Evolutionary conservation across 2,329 filamentous ascomycete genomes (phyloP).

Genomic region (Colletotrichum noveboracense): DNA sequence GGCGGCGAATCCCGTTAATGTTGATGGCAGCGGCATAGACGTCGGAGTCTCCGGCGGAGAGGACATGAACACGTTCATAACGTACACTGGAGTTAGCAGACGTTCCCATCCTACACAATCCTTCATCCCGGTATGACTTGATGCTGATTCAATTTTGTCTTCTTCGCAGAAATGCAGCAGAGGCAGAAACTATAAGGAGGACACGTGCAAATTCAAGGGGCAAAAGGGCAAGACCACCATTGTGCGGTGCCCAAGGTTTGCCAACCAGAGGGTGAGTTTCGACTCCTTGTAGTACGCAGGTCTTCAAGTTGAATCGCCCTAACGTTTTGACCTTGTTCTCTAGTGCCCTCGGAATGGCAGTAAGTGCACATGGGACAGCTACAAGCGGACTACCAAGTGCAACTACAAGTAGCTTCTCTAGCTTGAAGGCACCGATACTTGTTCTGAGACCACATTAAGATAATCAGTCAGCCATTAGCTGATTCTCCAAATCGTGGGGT

Average conservation of each 20-base stretch:
- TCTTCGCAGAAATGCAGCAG: neutral
- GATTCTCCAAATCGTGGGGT: no score
- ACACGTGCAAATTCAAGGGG: neutral
- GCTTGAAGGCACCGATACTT: neutral
- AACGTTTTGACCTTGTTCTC: rapidly evolving
- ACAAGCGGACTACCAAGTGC: neutral
- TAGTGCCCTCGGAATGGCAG: neutral
- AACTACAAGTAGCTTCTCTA: neutral
- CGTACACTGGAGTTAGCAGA: neutral
- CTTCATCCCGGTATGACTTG: rapidly evolving
- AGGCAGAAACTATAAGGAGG: neutral
- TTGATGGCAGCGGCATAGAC: neutral
- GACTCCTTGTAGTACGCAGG: rapidly evolving
- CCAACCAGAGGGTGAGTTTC: neutral
- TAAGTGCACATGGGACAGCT: neutral
- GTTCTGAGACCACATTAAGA: no score
- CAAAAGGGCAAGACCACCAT: neutral
- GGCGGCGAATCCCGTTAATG: neutral
- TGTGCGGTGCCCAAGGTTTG: neutral
- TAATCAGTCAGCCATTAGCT: no score
- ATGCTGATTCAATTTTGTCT: neutral
- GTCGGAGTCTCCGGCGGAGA: neutral
- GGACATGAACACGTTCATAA: neutral
- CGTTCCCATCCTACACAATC: rapidly evolving
- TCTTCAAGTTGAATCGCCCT: rapidly evolving